phyloP scores from a whole-genome alignment of 2,329 filamentous ascomycete genomes.

The Fusarium poae region DNA sequence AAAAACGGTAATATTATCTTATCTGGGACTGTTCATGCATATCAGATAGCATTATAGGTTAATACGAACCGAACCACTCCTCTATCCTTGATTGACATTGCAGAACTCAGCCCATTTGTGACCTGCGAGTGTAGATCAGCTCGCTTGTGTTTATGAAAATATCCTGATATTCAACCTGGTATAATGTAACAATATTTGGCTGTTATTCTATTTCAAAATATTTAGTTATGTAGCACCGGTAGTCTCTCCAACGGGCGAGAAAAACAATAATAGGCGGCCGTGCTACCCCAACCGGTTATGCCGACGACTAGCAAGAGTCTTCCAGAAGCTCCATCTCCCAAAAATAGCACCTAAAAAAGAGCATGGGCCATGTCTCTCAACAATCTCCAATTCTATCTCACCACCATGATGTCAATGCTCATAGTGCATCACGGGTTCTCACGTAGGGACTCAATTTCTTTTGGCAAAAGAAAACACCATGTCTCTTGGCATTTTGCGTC shows the following conservation, averaged over 20 bases:
- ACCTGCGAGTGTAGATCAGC: neutral
- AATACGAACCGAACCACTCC: conserved; percentile 33
- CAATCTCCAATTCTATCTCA: conserved; percentile 35
- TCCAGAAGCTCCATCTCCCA: conserved; percentile 22
- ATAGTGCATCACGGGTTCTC: conserved; percentile 27
- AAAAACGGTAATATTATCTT: conserved; percentile 5
- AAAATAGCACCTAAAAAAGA: conserved; percentile 31
- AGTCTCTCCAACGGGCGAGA: neutral
- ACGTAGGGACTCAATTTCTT: conserved; percentile 5
- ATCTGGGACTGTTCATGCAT: conserved; percentile 7
- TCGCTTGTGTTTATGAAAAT: neutral
- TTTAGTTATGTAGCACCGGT: neutral
- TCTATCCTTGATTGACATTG: conserved; percentile 4
- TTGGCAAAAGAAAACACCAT: neutral
- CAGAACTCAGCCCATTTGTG: conserved; percentile 3
- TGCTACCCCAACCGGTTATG: conserved; percentile 26
- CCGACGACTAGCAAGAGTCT: conserved; percentile 23
- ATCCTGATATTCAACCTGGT: neutral
- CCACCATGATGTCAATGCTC: conserved; percentile 43
- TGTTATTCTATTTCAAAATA: neutral
- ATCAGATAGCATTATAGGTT: conserved; percentile 14
- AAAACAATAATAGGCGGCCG: conserved; percentile 1
- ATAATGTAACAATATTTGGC: neutral
- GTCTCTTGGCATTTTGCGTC: neutral
- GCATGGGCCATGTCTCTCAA: neutral